A percentile compares a stretch with the other conserved stretches of the same genome.
phyloP scores from a whole-genome alignment of 1,284 basidiomycete genomes.

The Papiliotrema nemorosa region DNA sequence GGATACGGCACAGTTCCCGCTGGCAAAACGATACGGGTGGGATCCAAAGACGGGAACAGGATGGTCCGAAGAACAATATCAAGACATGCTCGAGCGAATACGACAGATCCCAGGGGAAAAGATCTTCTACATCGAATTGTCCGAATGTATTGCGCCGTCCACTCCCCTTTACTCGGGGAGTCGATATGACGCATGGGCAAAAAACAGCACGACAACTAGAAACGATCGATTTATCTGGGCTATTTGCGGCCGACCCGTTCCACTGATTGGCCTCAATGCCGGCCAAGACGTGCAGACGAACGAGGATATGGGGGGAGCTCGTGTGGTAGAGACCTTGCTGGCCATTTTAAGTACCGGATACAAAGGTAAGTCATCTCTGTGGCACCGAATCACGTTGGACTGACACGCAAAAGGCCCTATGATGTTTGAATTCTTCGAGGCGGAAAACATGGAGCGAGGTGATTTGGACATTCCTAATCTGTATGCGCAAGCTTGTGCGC shows the following conservation, averaged over 20 bases:
- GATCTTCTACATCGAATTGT: slow-evolving; percentile 18
- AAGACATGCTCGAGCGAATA: slow-evolving; percentile 3
- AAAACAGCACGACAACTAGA: background rate
- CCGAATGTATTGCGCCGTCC: slow-evolving; percentile 11
- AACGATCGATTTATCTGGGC: slow-evolving; percentile 12
- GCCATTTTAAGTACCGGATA: slow-evolving; percentile 2
- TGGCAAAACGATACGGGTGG: slow-evolving; percentile 14
- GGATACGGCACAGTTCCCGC: slow-evolving; percentile 14
- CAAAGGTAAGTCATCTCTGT: background rate
- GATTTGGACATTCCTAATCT: background rate
- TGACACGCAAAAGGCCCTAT: background rate
- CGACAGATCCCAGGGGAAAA: slow-evolving; percentile 9
- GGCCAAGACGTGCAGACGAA: background rate
- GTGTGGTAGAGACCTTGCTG: slow-evolving; percentile 1
- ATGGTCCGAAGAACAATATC: background rate
- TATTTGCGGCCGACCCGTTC: slow-evolving; percentile 9
- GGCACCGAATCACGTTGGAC: background rate
- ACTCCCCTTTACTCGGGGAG: slow-evolving; percentile 10
- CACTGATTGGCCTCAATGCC: slow-evolving; percentile 8
- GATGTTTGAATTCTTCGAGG: background rate
- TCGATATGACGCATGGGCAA: slow-evolving; percentile 11
- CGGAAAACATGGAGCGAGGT: background rate
- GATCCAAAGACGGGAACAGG: slow-evolving; percentile 8
- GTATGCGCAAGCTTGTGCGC: background rate
- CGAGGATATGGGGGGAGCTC: slow-evolving; percentile 5